A percentile compares a stretch with the other conserved stretches of the same genome.
These are phyloP conservation scores for Podospora comata DNA, from an alignment of 495 filamentous ascomycete species.

Conservation along the genomic window DNA sequence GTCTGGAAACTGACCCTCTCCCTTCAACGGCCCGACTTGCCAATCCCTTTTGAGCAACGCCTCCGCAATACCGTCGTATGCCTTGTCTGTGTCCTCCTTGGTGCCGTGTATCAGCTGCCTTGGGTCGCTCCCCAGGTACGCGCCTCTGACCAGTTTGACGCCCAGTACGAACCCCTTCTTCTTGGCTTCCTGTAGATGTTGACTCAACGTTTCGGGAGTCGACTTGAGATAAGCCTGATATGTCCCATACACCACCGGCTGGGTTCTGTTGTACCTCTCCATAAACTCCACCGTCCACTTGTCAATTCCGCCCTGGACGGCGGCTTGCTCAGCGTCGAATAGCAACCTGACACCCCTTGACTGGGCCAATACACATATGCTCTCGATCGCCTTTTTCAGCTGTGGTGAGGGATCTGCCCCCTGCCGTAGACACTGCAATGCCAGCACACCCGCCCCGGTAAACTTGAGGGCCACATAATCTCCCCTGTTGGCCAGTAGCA, in stretches of 20 bases:
- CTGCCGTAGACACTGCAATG: constrained; percentile 60
- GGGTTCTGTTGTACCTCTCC: constrained; percentile 66
- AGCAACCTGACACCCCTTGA: constrained; percentile 70
- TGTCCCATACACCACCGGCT: constrained; percentile 61
- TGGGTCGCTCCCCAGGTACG: constrained; percentile 80
- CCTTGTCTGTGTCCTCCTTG: constrained; percentile 69
- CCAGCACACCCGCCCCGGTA: constrained; percentile 82
- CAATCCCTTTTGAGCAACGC: constrained; percentile 42
- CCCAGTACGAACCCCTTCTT: constrained; percentile 74
- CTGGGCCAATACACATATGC: constrained; percentile 73
- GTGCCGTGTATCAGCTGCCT: constrained; percentile 72
- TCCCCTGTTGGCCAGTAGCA: constrained; percentile 66
- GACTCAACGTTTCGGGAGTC: constrained; percentile 59
- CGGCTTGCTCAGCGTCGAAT: constrained; percentile 85
- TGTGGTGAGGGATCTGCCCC: constrained; percentile 55
- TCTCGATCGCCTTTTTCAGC: constrained; percentile 65
- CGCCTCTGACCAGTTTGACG: constrained; percentile 88
- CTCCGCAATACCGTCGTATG: constrained; percentile 40
- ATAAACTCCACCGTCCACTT: constrained; percentile 78
- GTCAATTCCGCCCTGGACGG: constrained; percentile 79
- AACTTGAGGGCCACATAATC: constrained; percentile 93
- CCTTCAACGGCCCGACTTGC: constrained; percentile 46
- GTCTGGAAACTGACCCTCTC: constrained; percentile 53
- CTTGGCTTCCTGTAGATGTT: constrained; percentile 63
- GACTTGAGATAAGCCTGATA: constrained; percentile 80